A percentile compares a stretch with the other conserved stretches of the same genome.
These are phyloP conservation scores for Arthroderma uncinatum DNA, from an alignment of 2,329 filamentous ascomycete species.

Conservation along the genomic window DNA sequence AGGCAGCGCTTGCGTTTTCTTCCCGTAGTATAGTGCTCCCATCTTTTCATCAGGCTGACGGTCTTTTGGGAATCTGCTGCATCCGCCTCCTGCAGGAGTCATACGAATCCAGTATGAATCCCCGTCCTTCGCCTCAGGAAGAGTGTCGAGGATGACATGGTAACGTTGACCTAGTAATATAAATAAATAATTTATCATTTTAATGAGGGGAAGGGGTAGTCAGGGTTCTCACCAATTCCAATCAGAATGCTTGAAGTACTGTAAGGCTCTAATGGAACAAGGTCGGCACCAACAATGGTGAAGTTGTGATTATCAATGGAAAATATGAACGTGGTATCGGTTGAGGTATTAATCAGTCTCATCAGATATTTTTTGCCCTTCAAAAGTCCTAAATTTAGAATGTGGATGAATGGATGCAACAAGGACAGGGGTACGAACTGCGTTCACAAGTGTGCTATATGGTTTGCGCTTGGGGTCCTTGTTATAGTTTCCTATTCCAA, in stretches of 20 bases:
- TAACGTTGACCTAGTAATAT: conserved; percentile 25
- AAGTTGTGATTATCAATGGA: conserved; percentile 43
- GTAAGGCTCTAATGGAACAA: conserved; percentile 49
- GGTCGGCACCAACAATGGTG: conserved; percentile 45
- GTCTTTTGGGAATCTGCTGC: conserved; percentile 28
- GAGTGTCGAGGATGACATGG: conserved; percentile 24
- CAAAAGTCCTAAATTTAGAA: not conserved
- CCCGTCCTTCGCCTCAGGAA: not conserved
- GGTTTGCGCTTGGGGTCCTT: not conserved
- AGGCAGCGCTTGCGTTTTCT: conserved; percentile 12
- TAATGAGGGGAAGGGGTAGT: not conserved
- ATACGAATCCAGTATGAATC: conserved; percentile 35
- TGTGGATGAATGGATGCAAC: too few species aligned
- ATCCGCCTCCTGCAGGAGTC: conserved; percentile 32
- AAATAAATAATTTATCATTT: not conserved
- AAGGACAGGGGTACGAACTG: not conserved
- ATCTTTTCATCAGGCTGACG: conserved; percentile 35
- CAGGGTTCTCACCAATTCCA: not conserved
- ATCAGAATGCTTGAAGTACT: conserved; percentile 34
- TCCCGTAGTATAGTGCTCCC: conserved; percentile 39
- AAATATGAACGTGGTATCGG: conserved; percentile 43
- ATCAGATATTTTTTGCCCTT: conserved; percentile 25
- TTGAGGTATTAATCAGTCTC: conserved; percentile 30
- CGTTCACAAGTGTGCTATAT: conserved; percentile 10
- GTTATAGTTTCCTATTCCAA: conserved; percentile 2